Percentiles rank a stretch among this genome's conserved stretches.
Conservation (phyloP, 176 grass and related monocot species). For the Avena atlantica region DNA sequence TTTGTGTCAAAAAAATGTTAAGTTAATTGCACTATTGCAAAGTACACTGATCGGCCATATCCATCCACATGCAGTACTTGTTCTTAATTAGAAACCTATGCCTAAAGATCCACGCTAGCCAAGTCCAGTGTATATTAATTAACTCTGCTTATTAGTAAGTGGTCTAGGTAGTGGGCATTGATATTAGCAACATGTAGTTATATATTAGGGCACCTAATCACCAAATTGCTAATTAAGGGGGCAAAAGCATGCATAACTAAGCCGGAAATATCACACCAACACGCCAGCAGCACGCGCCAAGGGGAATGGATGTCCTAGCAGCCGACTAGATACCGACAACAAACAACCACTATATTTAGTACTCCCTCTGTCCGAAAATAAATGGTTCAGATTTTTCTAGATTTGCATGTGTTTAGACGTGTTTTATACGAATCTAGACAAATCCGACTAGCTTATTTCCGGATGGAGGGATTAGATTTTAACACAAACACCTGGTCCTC, state of each 20-base stretch:
- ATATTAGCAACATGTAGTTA: background rate
- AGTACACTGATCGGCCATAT: background rate
- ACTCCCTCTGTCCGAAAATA: no score
- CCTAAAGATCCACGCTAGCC: background rate
- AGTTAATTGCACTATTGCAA: background rate
- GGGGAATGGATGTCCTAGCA: background rate
- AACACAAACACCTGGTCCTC: no score
- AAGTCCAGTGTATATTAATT: conserved; percentile 1
- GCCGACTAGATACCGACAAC: background rate
- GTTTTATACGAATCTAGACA: no score
- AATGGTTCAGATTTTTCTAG: no score
- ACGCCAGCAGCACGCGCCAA: conserved; percentile 11
- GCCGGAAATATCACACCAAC: conserved; percentile 32
- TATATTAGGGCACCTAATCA: conserved; percentile 4
- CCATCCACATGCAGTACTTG: background rate
- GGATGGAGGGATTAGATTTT: no score
- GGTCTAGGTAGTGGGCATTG: conserved; percentile 34
- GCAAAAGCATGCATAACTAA: background rate
- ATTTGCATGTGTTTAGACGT: no score
- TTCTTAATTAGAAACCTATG: background rate
- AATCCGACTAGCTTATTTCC: no score
- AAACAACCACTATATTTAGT: background rate
- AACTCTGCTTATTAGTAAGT: background rate
- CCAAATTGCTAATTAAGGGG: conserved; percentile 34
- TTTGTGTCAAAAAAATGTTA: background rate